Evolutionary conservation across 176 grass and related monocot species (phyloP).

Genomic region (Oryza meridionalis): DNA sequence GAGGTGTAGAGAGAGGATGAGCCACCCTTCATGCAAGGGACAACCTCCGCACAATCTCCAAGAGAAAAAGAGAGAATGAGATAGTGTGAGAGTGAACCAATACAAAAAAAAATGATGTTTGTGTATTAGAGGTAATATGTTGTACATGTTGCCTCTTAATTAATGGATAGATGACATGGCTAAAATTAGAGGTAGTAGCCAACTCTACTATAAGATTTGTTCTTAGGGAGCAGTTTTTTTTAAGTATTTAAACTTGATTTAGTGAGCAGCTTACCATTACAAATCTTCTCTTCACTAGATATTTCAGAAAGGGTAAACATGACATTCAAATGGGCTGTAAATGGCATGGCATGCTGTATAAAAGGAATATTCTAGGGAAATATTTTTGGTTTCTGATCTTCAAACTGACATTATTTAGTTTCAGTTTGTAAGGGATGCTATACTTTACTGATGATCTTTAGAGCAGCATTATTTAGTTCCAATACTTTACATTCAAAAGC

Average conservation of each 20-base stretch:
- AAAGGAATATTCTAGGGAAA: conserved; percentile 8
- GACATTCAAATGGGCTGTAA: neutral
- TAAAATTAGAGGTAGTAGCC: too few relatives aligned
- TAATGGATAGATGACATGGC: too few relatives aligned
- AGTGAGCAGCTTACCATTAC: neutral
- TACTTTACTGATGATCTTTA: conserved; percentile 10
- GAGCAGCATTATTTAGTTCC: neutral
- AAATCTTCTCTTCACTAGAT: neutral
- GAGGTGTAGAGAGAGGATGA: too few relatives aligned
- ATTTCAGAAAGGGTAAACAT: neutral
- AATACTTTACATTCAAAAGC: neutral
- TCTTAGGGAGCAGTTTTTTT: neutral
- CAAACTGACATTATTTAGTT: neutral
- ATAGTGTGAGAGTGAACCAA: too few relatives aligned
- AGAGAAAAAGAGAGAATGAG: too few relatives aligned
- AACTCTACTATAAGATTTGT: too few relatives aligned
- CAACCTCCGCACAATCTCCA: too few relatives aligned
- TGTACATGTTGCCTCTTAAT: too few relatives aligned
- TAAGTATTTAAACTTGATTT: neutral
- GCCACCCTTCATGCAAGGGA: too few relatives aligned
- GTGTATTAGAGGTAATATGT: too few relatives aligned
- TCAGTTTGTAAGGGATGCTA: neutral
- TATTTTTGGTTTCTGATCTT: neutral
- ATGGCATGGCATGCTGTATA: neutral
- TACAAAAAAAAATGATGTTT: too few relatives aligned